Base-by-base conservation (phyloP, 2,329 filamentous ascomycete species). In the Venturia effusa region DNA sequence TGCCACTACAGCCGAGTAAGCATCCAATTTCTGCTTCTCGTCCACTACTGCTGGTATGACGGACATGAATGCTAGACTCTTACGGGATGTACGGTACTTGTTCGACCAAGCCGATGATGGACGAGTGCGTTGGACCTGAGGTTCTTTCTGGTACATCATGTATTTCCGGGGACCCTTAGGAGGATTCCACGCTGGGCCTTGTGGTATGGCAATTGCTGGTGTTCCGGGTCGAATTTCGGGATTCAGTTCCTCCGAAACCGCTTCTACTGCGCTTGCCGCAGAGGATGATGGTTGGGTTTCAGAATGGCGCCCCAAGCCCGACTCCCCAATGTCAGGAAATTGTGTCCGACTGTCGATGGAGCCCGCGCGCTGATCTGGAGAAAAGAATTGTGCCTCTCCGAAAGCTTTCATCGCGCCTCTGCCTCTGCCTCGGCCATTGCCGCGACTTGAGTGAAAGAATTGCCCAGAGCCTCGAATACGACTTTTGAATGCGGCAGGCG, bases 121-220 rank as follows among this genome's bases (percentile, higher is more conserved):
- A 22, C 27, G 51, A 57, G 27, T 32, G 15, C 7, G 51, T 15
- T 32, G 51, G 15, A 17, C 1, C 30, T 17, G 51, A 34, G 27
- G 15, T 34, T 34, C 27, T 13, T 32, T 57, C 27, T 32, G 51
- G 11, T 57, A 11, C 51, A 57, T 57, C 27, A 57, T 34, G 30
- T 57, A 57, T 19, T 32, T 34, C 13, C 51, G 51, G 17, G 51
- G 51, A 11, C 30, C 51, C 27, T 57, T 57, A 17, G 51, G 51
- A n/a, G 51, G 51, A 34, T 57, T 57, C 51, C 51, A 57, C 17
- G 51, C 51, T 34, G 51, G 51, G 22, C 51, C 51, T 57, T 57
- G 51, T 37, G 51, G 51, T n/a, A 57, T 57, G 17, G 19, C 30
- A 24, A 22, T 19, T 22, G 24, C 27, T 34, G 30, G 27, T 22